Base-by-base conservation (phyloP, 164 flowering plant genomes). In the Sedum album region DNA sequence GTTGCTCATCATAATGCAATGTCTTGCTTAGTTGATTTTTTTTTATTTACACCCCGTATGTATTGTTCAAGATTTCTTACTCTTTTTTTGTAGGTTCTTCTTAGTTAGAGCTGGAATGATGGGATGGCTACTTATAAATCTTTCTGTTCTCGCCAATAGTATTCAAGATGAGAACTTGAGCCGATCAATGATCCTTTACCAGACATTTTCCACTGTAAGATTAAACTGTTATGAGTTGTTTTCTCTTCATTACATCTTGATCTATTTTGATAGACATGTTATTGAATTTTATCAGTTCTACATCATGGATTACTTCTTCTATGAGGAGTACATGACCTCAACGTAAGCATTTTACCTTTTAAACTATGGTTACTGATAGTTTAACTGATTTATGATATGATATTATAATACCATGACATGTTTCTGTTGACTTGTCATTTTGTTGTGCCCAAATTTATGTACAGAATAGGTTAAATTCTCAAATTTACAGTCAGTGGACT, bases 71-170 rank as follows among this genome's bases (percentile, higher is more conserved):
- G 57, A 39, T 73, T 65, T 57, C 18, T 14, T 36, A 9, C 49
- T 66, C 70, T 51, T 65, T 69, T 73, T 66, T 33, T 79, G 81
- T 60, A 93, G 99, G 79, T 91, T 91, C 80, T 91, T 88, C 93
- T 91, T 94, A 82, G 96, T 94, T 46, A 85, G 99, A 91, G 96
- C 96, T 79, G 99, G 99, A 69, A 94, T 94, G 97, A 83, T 94
- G 90, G 99, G 96, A 74, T 94, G 99, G 99, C 87, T 94, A 11
- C 87, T 94, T 68, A 91, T 94, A 81, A 94, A 94, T 75, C 86
- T 94, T 64, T 90, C 99, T 42, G 75, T 94, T 82, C 80, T 94
- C 11, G 88, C 88, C 30, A 88, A 82, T 83, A 85, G 90, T 77
- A 64, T 82, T 70, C 78, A 80, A 68, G 88, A 84, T 73, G 82